Conservation (phyloP, 2,329 filamentous ascomycete genomes). For the Xylariaceae sp. region DNA sequence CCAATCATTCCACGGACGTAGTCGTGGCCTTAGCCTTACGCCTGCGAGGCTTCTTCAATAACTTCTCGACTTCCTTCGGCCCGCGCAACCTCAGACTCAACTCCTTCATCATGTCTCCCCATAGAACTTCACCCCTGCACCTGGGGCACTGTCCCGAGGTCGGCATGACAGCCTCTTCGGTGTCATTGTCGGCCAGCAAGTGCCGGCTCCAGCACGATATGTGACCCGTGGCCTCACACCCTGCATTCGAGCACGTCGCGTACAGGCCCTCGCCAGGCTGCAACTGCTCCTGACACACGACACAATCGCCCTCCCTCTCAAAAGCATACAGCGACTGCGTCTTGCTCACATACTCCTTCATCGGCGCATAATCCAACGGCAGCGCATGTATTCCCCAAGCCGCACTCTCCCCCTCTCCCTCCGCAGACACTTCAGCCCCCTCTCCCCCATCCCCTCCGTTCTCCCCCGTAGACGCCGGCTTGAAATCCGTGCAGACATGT, state of each 20-base stretch:
- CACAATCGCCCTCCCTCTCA: conserved; percentile 51
- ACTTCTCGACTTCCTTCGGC: conserved; percentile 61
- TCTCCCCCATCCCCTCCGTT: not conserved
- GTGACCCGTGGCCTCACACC: conserved; percentile 56
- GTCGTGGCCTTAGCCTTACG: conserved; percentile 22
- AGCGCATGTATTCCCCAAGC: conserved; percentile 50
- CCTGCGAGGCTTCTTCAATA: conserved; percentile 53
- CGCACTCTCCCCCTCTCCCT: not conserved
- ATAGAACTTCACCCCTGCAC: conserved; percentile 60
- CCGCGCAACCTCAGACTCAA: conserved; percentile 70
- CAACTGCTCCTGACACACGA: conserved; percentile 46
- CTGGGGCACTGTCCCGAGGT: conserved; percentile 64
- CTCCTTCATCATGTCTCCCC: conserved; percentile 79
- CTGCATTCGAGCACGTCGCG: conserved; percentile 49
- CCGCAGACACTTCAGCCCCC: not conserved
- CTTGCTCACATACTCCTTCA: conserved; percentile 53
- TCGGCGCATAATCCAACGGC: conserved; percentile 49
- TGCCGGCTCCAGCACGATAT: conserved; percentile 56
- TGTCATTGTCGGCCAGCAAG: conserved; percentile 35
- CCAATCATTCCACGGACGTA: not conserved
- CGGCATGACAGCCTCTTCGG: conserved; percentile 53
- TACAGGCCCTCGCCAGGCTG: conserved; percentile 47
- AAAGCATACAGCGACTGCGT: conserved; percentile 49
- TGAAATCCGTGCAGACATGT: conserved; percentile 54
- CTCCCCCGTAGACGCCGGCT: conserved; percentile 11